phyloP scores from a whole-genome alignment of 306 rosid species.

The Vigna reflexopilosa region DNA sequence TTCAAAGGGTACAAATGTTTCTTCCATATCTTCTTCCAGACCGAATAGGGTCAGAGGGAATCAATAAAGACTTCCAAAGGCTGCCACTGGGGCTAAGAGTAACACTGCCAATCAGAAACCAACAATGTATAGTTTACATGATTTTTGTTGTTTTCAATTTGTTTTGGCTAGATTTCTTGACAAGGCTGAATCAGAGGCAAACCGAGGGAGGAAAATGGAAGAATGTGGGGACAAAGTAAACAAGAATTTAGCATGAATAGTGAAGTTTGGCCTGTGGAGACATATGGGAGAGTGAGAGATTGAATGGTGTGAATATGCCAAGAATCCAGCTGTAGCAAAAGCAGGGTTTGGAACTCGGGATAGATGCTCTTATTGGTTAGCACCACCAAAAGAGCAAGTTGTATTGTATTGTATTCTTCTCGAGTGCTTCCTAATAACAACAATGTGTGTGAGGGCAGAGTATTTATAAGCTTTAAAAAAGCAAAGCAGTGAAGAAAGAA shows the following conservation, averaged over 20 bases:
- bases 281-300: slow-evolving; percentile 44
- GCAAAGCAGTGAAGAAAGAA: background rate
- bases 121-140: slow-evolving; percentile 56
- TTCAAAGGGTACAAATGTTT: slow-evolving; percentile 78
- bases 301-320: slow-evolving; percentile 44
- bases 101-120: slow-evolving; percentile 5
- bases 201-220: background rate
- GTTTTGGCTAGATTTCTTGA: slow-evolving; percentile 14
- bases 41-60: slow-evolving; percentile 34
- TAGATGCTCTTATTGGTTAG: slow-evolving; percentile 23
- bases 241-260: slow-evolving; percentile 20
- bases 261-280: slow-evolving; percentile 43
- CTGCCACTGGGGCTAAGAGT: slow-evolving; percentile 40
- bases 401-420: slow-evolving; percentile 42
- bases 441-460: slow-evolving; percentile 27
- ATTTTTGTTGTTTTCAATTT: slow-evolving; percentile 24
- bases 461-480: slow-evolving; percentile 51
- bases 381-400: slow-evolving; percentile 24
- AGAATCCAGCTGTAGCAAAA: slow-evolving; percentile 43
- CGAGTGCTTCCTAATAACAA: slow-evolving; percentile 44
- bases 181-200: slow-evolving; percentile 31
- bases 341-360: slow-evolving; percentile 29
- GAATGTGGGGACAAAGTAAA: slow-evolving; percentile 29
- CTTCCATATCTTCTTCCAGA: slow-evolving; percentile 59
- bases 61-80: slow-evolving; percentile 22